phyloP scores from a whole-genome alignment of 1,284 basidiomycete species.

The Pseudomicrostroma phylloplanum region DNA sequence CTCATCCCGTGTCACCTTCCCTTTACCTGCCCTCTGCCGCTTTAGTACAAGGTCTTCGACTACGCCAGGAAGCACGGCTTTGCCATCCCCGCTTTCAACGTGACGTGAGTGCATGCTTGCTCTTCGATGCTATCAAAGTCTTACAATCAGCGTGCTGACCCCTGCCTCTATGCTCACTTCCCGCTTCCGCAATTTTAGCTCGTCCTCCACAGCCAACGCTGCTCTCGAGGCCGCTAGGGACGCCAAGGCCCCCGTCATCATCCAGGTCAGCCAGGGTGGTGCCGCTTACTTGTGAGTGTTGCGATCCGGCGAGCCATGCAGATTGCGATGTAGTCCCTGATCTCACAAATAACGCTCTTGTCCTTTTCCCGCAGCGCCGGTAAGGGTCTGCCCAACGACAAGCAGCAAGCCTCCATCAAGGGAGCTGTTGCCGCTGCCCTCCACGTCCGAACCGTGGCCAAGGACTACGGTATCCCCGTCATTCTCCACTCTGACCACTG shows the following conservation, averaged over 20 bases:
- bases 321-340: slow-evolving; percentile 53
- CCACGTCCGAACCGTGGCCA: slow-evolving; percentile 77
- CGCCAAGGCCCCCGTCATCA: slow-evolving; percentile 93
- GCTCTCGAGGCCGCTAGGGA: slow-evolving; percentile 55
- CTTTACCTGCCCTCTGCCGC: neutral
- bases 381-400: slow-evolving; percentile 89
- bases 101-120: slow-evolving; percentile 26
- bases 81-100: slow-evolving; percentile 49
- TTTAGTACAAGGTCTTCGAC: slow-evolving; percentile 9
- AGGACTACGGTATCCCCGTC: slow-evolving; percentile 64
- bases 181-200: neutral
- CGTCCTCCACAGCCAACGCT: slow-evolving; percentile 44
- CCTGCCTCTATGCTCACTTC: neutral
- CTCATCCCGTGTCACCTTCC: neutral
- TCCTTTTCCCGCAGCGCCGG: slow-evolving; percentile 58
- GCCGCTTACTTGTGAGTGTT: slow-evolving; percentile 68
- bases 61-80: slow-evolving; percentile 45
- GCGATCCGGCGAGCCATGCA: too few species aligned
- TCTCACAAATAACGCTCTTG: too few species aligned
- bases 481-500: slow-evolving; percentile 99
- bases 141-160: slow-evolving; percentile 4
- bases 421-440: slow-evolving; percentile 88
- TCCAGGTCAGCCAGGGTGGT: slow-evolving; percentile 96
- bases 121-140: neutral
- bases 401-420: slow-evolving; percentile 90